Base-by-base conservation (phyloP, 441 rosid species). In the Viola pubescens region DNA sequence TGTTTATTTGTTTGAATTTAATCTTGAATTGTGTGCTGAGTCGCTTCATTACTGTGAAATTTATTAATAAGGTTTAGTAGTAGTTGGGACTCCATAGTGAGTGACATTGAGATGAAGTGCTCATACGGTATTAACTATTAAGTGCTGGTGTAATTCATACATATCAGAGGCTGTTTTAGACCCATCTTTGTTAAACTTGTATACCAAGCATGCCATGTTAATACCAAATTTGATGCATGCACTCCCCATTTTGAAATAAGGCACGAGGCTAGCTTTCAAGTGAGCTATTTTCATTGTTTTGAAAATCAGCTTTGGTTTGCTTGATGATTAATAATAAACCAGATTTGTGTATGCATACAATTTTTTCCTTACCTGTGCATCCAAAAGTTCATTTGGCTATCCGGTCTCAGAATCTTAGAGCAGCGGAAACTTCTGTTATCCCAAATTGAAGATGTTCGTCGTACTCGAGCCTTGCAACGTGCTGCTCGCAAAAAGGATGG, bases 381-480 rank as follows among this genome's bases (percentile, higher is more conserved):
- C 56, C 26, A 57, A 51, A 37, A 60, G 19, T n/a, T 49, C n/a
- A 46, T 5, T 50, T 71, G 73, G 60, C 4, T 48, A 49, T 49
- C 39, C 61, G 37, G 40, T 62, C 47, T 70, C 79, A 87, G 98
- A 76, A 85, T 92, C 71, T 64, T 79, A 65, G 92, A 87, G 58
- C 80, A 88, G 53, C 85, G 84, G 61, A 73, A 59, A 63, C 78
- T 64, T 48, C 79, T 92, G 79, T 70, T 82, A 70, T 57, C 85
- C 57, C 92, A 80, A 75, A 87, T 92, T 65, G 81, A 82, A 76
- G 94, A 89, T 41, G 90, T 87, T 67, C 85, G 80, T 10, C 87
- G 89, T 48, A 87, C 98, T 47, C 86, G 94, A 68, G 83, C 87
- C 52, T 56, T 86, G 79, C 97, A 92, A 59, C 94, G 96, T 62